phyloP scores from a whole-genome alignment of 2,329 filamentous ascomycete genomes.

The Paraphaeosphaeria sporulosa region DNA sequence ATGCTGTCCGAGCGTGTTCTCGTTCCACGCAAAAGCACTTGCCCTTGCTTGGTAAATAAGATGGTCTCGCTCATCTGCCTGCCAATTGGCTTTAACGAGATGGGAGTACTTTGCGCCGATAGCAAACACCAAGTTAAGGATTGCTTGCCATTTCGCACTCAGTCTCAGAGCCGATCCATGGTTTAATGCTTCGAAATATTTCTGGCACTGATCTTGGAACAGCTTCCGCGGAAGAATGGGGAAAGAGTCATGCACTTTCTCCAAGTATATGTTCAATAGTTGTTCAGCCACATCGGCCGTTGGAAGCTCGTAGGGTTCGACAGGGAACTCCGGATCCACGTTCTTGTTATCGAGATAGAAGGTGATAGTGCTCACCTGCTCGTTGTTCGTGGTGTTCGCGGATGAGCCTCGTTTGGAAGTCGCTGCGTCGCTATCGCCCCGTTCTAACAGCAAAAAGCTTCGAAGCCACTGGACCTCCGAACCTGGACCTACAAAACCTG shows the following conservation, averaged over 20 bases:
- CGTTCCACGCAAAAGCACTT: constrained; percentile 41
- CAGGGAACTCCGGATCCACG: constrained; percentile 31
- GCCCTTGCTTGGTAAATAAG: constrained; percentile 51
- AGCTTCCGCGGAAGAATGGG: constrained; percentile 45
- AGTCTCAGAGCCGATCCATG: constrained; percentile 26
- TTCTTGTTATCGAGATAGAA: constrained; percentile 45
- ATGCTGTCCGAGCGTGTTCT: constrained; percentile 37
- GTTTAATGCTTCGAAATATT: constrained; percentile 38
- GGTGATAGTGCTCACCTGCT: constrained; percentile 41
- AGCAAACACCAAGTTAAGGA: constrained; percentile 53
- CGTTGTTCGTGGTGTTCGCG: constrained; percentile 16
- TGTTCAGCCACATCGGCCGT: constrained; percentile 38
- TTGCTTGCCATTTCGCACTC: constrained; percentile 47
- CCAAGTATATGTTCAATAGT: constrained; percentile 48
- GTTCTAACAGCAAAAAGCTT: constrained; percentile 30
- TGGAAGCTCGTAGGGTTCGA: constrained; percentile 46
- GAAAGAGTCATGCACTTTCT: constrained; percentile 49
- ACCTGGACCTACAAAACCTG: constrained; percentile 44
- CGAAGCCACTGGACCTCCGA: constrained; percentile 46
- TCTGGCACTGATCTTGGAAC: constrained; percentile 45
- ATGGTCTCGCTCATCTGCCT: constrained; percentile 42
- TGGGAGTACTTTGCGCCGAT: constrained; percentile 52
- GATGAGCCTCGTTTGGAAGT: constrained; percentile 17
- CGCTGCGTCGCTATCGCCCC: constrained; percentile 18
- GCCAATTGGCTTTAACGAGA: constrained; percentile 38